Base-by-base conservation (phyloP, 306 rosid species). In the Acacia confusa region DNA sequence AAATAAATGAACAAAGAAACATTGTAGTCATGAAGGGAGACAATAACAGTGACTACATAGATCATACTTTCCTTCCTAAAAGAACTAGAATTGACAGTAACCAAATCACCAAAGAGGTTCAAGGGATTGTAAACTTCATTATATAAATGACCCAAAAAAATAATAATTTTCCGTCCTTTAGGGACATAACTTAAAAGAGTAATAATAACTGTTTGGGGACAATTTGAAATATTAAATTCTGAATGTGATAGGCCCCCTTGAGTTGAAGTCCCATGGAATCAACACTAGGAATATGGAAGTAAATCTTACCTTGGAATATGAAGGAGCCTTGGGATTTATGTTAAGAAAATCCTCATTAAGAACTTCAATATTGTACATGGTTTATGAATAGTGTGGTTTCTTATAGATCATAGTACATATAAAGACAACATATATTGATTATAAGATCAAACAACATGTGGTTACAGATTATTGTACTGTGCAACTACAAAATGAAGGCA, bases 301-400 rank as follows among this genome's bases (percentile, higher is more conserved):
- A 66, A 34, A 74, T 63, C 70, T 78, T 80, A 93, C 99, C 94
- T 88, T 88, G 7, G 94, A 91, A 84, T 87, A 91, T 12, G 91
- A 58, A 78, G 94, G 88, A 78, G 83, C 97, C 45, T 83, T 75
- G 72, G 98, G 91, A 83, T 85, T 80, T 63, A 89, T 78, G 48
- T 75, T 87, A 75, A 93, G 85, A 91, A 96, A 96, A 84, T 92
- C 98, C 65, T 92, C 97, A 50, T 91, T 90, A 83, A 91, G 79
- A 85, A 92, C 97, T 79, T 87, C 78, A 40, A 93, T 93, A 16
- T 17, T 17, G 57, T 50, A 1, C 22, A 16, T 50, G 22, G 57
- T 50, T 50, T 50, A 50, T 50, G 57, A 17, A 50, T 17, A 50
- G 22, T 16, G 57, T 0, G 0, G 22, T 50, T 50, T 50, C 57